Percentiles rank a stretch among this genome's conserved stretches.
Conservation (phyloP, 2,329 filamentous ascomycete species). For the Penicillium vulpinum region DNA sequence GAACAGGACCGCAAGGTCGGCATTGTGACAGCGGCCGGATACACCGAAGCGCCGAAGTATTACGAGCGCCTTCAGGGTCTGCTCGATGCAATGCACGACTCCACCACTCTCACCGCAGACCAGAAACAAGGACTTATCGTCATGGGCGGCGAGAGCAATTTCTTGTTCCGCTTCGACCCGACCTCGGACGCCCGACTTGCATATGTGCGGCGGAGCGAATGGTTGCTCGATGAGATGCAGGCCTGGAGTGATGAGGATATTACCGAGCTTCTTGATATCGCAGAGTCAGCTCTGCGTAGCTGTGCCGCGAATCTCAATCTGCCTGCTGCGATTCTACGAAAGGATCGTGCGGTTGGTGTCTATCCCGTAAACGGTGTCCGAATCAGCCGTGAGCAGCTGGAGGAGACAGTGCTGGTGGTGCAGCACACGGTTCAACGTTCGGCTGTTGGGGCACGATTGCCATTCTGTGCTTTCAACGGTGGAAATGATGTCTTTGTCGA, state of each 20-base stretch:
- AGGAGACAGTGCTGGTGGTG: conserved; percentile 92
- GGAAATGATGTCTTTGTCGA: conserved; percentile 98
- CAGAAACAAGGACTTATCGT: conserved; percentile 81
- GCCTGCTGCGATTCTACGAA: conserved; percentile 77
- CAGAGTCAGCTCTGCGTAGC: conserved; percentile 78
- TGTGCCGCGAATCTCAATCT: conserved; percentile 78
- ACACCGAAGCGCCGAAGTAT: conserved; percentile 83
- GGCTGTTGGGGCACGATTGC: conserved; percentile 65
- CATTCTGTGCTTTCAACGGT: conserved; percentile 97
- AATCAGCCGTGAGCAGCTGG: conserved; percentile 83
- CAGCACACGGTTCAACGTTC: conserved; percentile 89
- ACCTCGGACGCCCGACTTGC: conserved; percentile 66
- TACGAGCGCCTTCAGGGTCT: conserved; percentile 84
- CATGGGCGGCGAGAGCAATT: conserved; percentile 95
- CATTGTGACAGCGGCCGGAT: conserved; percentile 95
- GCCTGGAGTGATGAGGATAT: conserved; percentile 65
- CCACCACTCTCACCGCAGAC: conserved; percentile 58
- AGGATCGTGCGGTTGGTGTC: conserved; percentile 82
- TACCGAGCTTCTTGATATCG: conserved; percentile 77
- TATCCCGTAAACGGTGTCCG: conserved; percentile 64
- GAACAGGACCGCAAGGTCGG: conserved; percentile 78
- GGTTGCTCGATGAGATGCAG: conserved; percentile 60
- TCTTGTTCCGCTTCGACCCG: conserved; percentile 77
- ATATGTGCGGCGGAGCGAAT: conserved; percentile 60
- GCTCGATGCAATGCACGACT: conserved; percentile 72